Evolutionary conservation across 164 flowering plant species (phyloP).

Genomic region (Chloranthus sessilifolius): DNA sequence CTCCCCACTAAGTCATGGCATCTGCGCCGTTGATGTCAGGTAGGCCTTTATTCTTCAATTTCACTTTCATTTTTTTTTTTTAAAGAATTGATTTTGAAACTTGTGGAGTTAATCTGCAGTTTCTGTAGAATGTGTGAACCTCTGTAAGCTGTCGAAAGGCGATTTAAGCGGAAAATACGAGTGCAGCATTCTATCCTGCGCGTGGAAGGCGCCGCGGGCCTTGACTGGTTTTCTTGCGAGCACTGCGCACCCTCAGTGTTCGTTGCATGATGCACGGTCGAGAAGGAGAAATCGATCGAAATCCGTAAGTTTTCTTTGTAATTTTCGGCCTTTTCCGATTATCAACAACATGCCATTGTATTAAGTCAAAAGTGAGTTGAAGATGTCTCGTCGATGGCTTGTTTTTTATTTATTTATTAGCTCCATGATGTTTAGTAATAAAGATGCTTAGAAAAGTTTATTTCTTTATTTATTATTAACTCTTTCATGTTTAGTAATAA

Average conservation of each 20-base stretch:
- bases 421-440: too few species aligned
- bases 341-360: too few species aligned
- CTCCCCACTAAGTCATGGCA: constrained; percentile 34
- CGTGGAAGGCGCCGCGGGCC: constrained; percentile 92
- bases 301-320: constrained; percentile 28
- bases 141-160: constrained; percentile 63
- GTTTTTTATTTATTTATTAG: too few species aligned
- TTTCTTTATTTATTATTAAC: neutral
- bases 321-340: too few species aligned
- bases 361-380: too few species aligned
- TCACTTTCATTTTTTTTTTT: neutral
- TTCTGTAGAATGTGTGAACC: constrained; percentile 75
- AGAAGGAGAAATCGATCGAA: constrained; percentile 28
- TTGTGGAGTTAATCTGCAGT: constrained; percentile 34
- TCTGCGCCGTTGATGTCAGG: constrained; percentile 63
- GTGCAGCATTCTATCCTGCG: constrained; percentile 72
- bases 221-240: constrained; percentile 83
- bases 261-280: constrained; percentile 17
- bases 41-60: constrained; percentile 10
- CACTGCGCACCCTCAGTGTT: constrained; percentile 58
- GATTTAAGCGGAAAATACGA: constrained; percentile 58
- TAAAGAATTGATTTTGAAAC: neutral
- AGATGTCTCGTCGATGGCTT: too few species aligned
- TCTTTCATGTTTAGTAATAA: neutral
- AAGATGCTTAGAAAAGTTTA: too few species aligned